Conservation (phyloP, 192 early-diverging fungal species). For the Mortierella antarctica region DNA sequence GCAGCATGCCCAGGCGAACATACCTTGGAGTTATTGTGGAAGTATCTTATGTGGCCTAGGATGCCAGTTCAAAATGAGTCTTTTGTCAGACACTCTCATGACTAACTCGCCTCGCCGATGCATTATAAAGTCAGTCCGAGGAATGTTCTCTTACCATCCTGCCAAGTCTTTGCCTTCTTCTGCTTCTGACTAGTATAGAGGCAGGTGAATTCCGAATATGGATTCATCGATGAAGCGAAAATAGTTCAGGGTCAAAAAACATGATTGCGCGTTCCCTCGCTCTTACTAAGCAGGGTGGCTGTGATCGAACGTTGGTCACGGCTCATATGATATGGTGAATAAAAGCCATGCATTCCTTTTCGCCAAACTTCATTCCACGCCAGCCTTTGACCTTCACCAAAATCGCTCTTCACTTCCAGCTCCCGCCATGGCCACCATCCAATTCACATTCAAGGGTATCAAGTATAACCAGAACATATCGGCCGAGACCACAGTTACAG, state of each 20-base stretch:
- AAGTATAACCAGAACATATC: slow-evolving; percentile 10
- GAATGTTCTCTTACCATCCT: slow-evolving; percentile 51
- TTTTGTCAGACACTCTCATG: too few species aligned
- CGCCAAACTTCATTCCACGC: background rate
- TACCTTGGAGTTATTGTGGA: slow-evolving; percentile 51
- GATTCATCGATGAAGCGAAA: slow-evolving; percentile 21
- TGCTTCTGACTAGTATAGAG: slow-evolving; percentile 62
- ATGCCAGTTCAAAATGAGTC: too few species aligned
- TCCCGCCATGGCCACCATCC: slow-evolving; percentile 18
- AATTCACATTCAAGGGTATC: slow-evolving; percentile 40
- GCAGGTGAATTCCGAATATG: slow-evolving; percentile 51
- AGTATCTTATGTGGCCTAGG: slow-evolving; percentile 40
- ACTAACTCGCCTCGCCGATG: too few species aligned
- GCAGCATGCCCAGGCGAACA: background rate
- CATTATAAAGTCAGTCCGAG: too few species aligned
- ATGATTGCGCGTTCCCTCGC: too few species aligned
- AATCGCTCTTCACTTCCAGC: too few species aligned
- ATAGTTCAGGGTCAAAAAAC: too few species aligned
- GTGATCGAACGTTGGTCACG: background rate
- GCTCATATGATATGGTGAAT: too few species aligned
- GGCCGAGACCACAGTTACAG: background rate
- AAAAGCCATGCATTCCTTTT: too few species aligned
- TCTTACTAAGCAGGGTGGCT: background rate
- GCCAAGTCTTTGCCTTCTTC: slow-evolving; percentile 68
- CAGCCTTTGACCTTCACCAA: background rate